phyloP scores from a whole-genome alignment of 1,139 yeast species.

The Taiozyma onychis region DNA sequence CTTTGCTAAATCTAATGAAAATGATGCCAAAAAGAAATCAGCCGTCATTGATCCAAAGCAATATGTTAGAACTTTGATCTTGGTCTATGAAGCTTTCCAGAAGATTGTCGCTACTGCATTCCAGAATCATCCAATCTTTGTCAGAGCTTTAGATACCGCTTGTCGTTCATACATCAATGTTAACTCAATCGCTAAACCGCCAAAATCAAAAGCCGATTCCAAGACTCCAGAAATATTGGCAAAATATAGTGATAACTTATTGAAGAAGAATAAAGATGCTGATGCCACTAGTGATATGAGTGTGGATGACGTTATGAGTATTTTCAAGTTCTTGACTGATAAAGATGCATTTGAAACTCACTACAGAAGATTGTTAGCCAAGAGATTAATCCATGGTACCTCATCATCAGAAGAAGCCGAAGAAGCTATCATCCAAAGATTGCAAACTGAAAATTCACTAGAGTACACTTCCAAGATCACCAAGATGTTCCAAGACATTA shows the following conservation, averaged over 20 bases:
- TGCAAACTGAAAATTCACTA: constrained; percentile 85
- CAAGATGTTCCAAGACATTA: constrained; percentile 94
- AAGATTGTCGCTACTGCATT: constrained; percentile 67
- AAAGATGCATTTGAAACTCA: constrained; percentile 94
- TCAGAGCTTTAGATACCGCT: constrained; percentile 85
- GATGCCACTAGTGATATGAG: constrained; percentile 68
- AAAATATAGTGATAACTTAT: constrained; percentile 76
- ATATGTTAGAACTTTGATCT: constrained; percentile 73
- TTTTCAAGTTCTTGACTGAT: constrained; percentile 86
- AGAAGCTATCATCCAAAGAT: constrained; percentile 75
- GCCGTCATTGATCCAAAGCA: constrained; percentile 58
- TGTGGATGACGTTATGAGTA: constrained; percentile 73
- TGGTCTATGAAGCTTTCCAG: constrained; percentile 62
- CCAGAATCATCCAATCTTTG: constrained; percentile 71
- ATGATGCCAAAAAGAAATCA: constrained; percentile 12
- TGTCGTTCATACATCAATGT: constrained; percentile 80
- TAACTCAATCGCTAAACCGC: constrained; percentile 74
- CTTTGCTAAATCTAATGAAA: constrained; percentile 19
- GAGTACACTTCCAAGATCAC: constrained; percentile 94
- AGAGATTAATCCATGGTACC: constrained; percentile 79
- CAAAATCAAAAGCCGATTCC: constrained; percentile 46
- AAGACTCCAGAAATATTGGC: constrained; percentile 90
- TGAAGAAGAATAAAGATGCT: constrained; percentile 69
- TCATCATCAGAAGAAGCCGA: constrained; percentile 83
- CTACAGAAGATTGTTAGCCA: constrained; percentile 85